Base-by-base conservation (phyloP, 495 filamentous ascomycete genomes). In the Lepidopterella palustris region DNA sequence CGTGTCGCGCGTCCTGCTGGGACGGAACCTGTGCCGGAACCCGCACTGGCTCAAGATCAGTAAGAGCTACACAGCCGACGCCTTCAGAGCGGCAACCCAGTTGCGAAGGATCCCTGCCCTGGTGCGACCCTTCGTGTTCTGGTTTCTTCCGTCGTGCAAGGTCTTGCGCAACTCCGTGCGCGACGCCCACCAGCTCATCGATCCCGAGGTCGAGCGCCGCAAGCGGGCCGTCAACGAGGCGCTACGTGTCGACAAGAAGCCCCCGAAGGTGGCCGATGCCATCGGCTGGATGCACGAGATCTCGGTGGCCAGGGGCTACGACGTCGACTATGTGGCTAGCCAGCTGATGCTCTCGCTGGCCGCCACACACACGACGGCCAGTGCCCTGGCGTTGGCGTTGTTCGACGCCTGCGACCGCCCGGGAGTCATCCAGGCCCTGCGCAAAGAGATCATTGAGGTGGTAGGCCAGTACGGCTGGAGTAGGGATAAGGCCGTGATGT, bases 381-480 rank as follows among this genome's bases (percentile, higher is more conserved):
- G 20, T 9, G 20, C 20, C 13, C 13, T 42, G 3, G 20, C 39
- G 39, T 20, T 15, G 20, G 13, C 20, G 39, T 15, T 42, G 39
- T 42, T 42, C 20, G 39, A 57, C 26, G 32, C 49, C 45, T 29
- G 11, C 8, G n/a, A 27, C 10, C 1, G 1, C 15, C 54, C 54
- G 13, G 54, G 49, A 8, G 11, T n/a, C 35, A 21, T 57, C 18
- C 18, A 45, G 4, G 9, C 20, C n/a, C 29, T 57, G n/a, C 54
- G 54, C 20, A 18, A 57, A 21, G 54, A 57, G 26, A 24, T 57
- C n/a, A 25, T 18, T 50, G 39, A 13, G 10, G 54, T 21, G 15
- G 18, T 57, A n/a, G 32, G 35, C 18, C 51, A 24, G 18, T n/a
- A 48, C 18, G 54, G 54, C 32, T 57, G n/a, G 18, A 47, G n/a